A percentile compares a stretch with the other conserved stretches of the same genome.
These are phyloP conservation scores for Heliamphora pulchella DNA, from an alignment of 179 eudicot species.

Conservation along the genomic window DNA sequence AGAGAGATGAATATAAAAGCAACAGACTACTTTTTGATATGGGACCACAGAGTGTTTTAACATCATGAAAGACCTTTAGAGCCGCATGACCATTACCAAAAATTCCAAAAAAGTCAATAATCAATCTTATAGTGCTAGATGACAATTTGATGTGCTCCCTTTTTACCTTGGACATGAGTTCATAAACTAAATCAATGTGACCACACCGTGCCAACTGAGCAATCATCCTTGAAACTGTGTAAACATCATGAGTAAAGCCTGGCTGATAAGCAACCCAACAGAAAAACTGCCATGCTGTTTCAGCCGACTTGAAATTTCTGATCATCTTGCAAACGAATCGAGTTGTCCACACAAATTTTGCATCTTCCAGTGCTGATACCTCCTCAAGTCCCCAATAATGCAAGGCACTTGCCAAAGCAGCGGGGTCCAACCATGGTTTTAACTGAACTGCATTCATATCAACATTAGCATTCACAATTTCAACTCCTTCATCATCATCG, in stretches of 20 bases:
- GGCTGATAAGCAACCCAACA: conserved; percentile 70
- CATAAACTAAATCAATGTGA: conserved; percentile 40
- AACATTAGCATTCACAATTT: conserved; percentile 60
- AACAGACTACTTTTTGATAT: conserved; percentile 33
- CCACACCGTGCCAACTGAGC: conserved; percentile 54
- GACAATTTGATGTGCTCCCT: conserved; percentile 49
- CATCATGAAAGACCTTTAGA: conserved; percentile 46
- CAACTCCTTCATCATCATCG: conserved; percentile 39
- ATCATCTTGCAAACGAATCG: conserved; percentile 80
- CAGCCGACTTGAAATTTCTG: conserved; percentile 51
- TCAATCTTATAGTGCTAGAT: conserved; percentile 45
- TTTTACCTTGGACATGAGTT: conserved; percentile 44
- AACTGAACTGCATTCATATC: conserved; percentile 33
- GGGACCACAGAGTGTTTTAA: conserved; percentile 44
- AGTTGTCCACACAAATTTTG: conserved; percentile 73
- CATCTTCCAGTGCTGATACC: conserved; percentile 58
- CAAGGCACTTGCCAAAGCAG: conserved; percentile 77
- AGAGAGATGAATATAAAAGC: conserved; percentile 61
- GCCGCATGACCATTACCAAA: conserved; percentile 59
- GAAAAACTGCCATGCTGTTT: conserved; percentile 73
- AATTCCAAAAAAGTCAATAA: conserved; percentile 65
- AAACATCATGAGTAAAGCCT: conserved; percentile 62
- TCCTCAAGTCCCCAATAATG: conserved; percentile 58
- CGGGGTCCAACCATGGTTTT: conserved; percentile 82
- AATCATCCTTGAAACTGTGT: conserved; percentile 63